Percentiles rank a stretch among this genome's conserved stretches.
phyloP scores from a whole-genome alignment of 495 filamentous ascomycete species.

The Cryomyces antarcticus region DNA sequence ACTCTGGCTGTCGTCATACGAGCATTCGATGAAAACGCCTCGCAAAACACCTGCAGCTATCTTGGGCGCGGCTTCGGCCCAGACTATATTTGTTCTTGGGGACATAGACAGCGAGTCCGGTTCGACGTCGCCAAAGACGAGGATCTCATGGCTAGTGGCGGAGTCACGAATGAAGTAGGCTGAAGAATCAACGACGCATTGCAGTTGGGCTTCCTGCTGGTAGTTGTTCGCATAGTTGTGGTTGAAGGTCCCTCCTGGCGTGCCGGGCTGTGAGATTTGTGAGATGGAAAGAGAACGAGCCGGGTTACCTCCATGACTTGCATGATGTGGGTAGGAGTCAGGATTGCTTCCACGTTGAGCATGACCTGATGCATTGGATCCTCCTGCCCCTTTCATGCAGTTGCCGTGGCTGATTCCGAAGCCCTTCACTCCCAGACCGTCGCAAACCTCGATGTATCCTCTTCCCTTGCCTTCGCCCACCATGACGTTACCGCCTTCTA shows the following conservation, averaged over 20 bases:
- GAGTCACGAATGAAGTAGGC: slow-evolving; percentile 78
- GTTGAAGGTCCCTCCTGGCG: slow-evolving; percentile 1
- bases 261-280: slow-evolving; percentile 10
- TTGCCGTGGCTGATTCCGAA: slow-evolving; percentile 72
- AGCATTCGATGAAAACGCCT: slow-evolving; percentile 89
- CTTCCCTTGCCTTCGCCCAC: slow-evolving; percentile 51
- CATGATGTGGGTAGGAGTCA: not conserved
- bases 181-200: slow-evolving; percentile 45
- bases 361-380: not conserved
- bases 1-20: slow-evolving; percentile 56
- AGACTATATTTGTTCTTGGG: slow-evolving; percentile 61
- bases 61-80: slow-evolving; percentile 71
- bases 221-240: not conserved
- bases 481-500: slow-evolving; percentile 67
- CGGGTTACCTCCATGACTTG: not conserved
- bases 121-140: slow-evolving; percentile 91
- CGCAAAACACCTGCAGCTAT: slow-evolving; percentile 44
- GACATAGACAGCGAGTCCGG: slow-evolving; percentile 66
- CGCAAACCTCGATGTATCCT: slow-evolving; percentile 70
- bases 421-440: slow-evolving; percentile 59
- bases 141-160: slow-evolving; percentile 47
- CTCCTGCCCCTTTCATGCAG: slow-evolving; percentile 48
- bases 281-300: slow-evolving; percentile 8
- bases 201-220: not conserved
- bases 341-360: slow-evolving; percentile 17